Evolutionary conservation across 2,329 filamentous ascomycete genomes (phyloP).

Genomic region (Chrysoporthe cubensis): DNA sequence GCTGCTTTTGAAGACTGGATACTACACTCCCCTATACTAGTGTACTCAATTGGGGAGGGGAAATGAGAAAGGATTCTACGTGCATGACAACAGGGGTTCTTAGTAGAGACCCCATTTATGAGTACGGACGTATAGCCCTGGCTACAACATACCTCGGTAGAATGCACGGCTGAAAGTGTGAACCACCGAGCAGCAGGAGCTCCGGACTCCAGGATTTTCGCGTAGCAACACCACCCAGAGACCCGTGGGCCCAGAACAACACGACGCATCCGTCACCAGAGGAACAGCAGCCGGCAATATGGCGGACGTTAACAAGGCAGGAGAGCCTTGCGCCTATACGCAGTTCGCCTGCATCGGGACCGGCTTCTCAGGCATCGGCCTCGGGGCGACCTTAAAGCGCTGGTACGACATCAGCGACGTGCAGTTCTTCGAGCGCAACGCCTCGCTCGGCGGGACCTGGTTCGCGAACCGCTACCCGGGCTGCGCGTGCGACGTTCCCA

Average conservation of each 20-base stretch:
- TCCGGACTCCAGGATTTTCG: neutral
- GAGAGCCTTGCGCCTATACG: slow-evolving; percentile 33
- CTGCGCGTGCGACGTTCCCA: slow-evolving; percentile 61
- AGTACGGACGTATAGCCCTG: neutral
- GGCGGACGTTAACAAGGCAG: neutral
- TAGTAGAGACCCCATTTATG: neutral
- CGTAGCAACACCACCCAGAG: neutral
- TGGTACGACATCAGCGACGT: slow-evolving; percentile 63
- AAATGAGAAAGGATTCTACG: neutral
- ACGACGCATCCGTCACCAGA: neutral
- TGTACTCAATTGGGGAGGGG: no score
- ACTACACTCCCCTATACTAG: no score
- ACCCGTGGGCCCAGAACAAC: neutral
- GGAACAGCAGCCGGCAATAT: neutral
- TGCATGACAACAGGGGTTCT: neutral
- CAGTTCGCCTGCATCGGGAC: slow-evolving; percentile 57
- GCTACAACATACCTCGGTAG: neutral
- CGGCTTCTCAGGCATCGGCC: slow-evolving; percentile 65
- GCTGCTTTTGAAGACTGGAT: no score
- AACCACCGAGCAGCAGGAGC: neutral
- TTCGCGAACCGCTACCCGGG: slow-evolving; percentile 65
- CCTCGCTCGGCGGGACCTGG: slow-evolving; percentile 67
- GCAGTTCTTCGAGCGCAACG: slow-evolving; percentile 62
- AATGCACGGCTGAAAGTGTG: neutral
- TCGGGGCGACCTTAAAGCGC: slow-evolving; percentile 61